A percentile compares a stretch with the other conserved stretches of the same genome.
phyloP scores from a whole-genome alignment of 75 land plant genomes.

The Cryptomeria japonica region DNA sequence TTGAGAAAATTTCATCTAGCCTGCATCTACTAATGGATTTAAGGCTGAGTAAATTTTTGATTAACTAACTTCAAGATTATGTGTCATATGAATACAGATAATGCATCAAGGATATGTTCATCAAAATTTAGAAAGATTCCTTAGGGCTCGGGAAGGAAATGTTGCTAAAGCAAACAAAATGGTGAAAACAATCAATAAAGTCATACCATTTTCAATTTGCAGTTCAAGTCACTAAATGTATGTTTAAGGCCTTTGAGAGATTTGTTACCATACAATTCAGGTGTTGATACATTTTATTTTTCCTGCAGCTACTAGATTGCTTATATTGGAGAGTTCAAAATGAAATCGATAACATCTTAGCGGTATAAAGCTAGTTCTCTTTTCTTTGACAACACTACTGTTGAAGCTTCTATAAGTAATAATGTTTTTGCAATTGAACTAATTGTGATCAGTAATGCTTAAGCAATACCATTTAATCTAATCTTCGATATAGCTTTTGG shows the following conservation, averaged over 20 bases:
- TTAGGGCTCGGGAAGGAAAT: constrained; percentile 88
- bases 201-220: neutral
- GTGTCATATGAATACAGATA: constrained; percentile 35
- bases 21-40: neutral
- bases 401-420: neutral
- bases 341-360: constrained; percentile 81
- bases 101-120: constrained; percentile 77
- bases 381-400: neutral
- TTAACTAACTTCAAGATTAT: neutral
- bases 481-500: neutral
- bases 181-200: constrained; percentile 35
- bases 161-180: constrained; percentile 91
- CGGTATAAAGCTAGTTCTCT: constrained; percentile 52
- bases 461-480: neutral
- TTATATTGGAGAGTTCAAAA: constrained; percentile 86
- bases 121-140: constrained; percentile 67
- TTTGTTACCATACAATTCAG: neutral
- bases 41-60: neutral
- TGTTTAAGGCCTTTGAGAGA: neutral
- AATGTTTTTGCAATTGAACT: neutral
- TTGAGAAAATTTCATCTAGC: neutral
- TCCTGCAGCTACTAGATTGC: constrained; percentile 79
- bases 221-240: neutral
- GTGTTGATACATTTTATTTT: neutral
- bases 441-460: neutral